phyloP scores from a whole-genome alignment of 2,329 filamentous ascomycete species.

The Aplosporella prunicola region DNA sequence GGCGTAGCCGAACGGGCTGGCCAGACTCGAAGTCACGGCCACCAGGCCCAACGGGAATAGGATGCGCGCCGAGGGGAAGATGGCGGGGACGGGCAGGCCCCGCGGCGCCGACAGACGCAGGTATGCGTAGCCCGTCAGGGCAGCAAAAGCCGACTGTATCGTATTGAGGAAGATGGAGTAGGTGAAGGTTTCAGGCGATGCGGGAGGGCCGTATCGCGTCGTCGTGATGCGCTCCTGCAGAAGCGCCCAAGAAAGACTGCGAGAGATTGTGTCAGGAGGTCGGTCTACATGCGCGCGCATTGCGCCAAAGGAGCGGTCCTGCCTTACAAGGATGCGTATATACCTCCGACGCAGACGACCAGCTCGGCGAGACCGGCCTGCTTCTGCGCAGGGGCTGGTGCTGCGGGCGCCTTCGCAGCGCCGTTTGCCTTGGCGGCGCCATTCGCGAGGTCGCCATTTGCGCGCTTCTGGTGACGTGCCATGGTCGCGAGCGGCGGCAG shows the following conservation, averaged over 20 bases:
- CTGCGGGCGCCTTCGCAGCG: conserved; percentile 23
- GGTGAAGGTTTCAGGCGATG: conserved; percentile 65
- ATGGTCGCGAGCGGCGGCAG: neutral
- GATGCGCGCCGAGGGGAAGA: conserved; percentile 71
- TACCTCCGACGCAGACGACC: conserved; percentile 80
- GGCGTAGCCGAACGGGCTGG: conserved; percentile 93
- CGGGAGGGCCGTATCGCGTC: conserved; percentile 62
- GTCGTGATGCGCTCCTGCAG: conserved; percentile 97
- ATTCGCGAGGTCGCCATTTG: conserved; percentile 19
- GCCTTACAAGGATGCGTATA: conserved; percentile 87
- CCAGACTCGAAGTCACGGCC: conserved; percentile 76
- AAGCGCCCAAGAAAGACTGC: conserved; percentile 81
- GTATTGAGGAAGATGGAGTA: conserved; percentile 96
- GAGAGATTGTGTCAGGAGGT: neutral
- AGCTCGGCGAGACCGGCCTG: conserved; percentile 61
- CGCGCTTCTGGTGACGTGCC: neutral
- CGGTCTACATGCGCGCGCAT: neutral
- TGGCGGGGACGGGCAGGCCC: conserved; percentile 38
- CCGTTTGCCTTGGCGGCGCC: conserved; percentile 22
- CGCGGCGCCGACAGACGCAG: conserved; percentile 55
- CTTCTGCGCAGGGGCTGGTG: conserved; percentile 23
- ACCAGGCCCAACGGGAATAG: conserved; percentile 73
- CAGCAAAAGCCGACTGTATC: conserved; percentile 83
- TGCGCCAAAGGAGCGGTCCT: neutral
- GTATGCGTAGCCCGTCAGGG: conserved; percentile 72